Conservation (phyloP, 371 early-diverging fungal species). For the Mortierella sp. region DNA sequence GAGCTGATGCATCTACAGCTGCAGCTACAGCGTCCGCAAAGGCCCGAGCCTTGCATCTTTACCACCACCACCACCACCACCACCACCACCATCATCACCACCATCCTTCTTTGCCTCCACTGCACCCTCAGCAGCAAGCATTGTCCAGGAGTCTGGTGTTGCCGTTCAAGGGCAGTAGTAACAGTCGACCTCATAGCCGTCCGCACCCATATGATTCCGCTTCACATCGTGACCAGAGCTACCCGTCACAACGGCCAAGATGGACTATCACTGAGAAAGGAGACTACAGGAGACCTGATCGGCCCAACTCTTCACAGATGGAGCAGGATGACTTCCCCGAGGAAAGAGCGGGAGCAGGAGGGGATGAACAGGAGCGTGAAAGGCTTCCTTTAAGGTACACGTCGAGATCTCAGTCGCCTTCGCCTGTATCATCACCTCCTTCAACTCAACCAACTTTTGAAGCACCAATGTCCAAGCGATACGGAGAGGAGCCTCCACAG, state of each 20-base stretch:
- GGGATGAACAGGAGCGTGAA: neutral
- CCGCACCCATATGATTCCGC: conserved; percentile 22
- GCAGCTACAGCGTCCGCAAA: neutral
- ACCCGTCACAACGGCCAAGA: conserved; percentile 13
- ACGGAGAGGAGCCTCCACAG: neutral
- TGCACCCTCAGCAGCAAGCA: conserved; percentile 46
- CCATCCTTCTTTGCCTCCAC: conserved; percentile 33
- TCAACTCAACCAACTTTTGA: neutral
- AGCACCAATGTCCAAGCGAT: neutral
- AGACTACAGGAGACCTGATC: neutral
- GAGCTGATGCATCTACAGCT: neutral
- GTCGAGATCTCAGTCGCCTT: conserved; percentile 15
- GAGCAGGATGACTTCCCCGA: neutral
- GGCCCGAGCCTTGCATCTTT: conserved; percentile 6
- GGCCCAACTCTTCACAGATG: neutral
- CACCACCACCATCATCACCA: conserved; percentile 54
- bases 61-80: conserved; percentile 27
- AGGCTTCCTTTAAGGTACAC: neutral
- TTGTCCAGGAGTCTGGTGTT: neutral
- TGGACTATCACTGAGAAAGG: neutral
- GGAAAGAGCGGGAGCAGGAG: neutral
- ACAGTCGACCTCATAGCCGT: conserved; percentile 8
- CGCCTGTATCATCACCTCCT: neutral
- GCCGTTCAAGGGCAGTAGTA: conserved; percentile 11
- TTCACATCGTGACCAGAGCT: neutral